Base-by-base conservation (phyloP, 164 flowering plant genomes). In the Litsea cubeba region DNA sequence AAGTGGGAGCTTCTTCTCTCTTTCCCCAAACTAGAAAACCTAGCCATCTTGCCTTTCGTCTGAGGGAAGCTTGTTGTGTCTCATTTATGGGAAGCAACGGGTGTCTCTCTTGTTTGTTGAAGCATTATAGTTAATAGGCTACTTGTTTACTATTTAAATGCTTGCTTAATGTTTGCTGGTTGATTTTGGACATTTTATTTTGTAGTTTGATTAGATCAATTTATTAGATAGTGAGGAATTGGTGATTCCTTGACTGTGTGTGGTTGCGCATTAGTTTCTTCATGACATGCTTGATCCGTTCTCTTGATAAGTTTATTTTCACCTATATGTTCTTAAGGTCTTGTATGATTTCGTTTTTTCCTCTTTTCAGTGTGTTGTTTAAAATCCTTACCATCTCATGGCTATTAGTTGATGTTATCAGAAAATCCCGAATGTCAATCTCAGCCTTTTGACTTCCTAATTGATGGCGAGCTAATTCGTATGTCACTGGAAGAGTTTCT, bases 401-500 rank as follows among this genome's bases (percentile, higher is more conserved):
- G 40, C 12, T 72, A 51, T 12, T 57, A 15, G 20, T 57, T 40
- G 7, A 32, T 71, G 12, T 66, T 26, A 22, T 74, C 82, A 93
- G 95, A 83, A 66, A 76, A 87, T 71, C 84, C 87, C 77, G 90
- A 90, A 23, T 89, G 90, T 91, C 68, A 86, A 24, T 20, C 76
- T 14, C 87, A 89, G 72, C 90, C 97, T 0, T 96, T 94, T 80
- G 99, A 92, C 80, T 96, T 96, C 75, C 77, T 96, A 62, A 88
- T 94, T 72, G 87, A 88, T 80, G 94, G 93, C 3, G 95, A 92
- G 83, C 84, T 96, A 70, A 85, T 94, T 67, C 87, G 99, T 62
- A 83, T 91, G 94, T 86, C 97, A 23, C 90, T 96, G 50, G 97
- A 90, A 62, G 82, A 92, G 81, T 90, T 96, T 79, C 95, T 96